These are phyloP conservation scores for Saccharomyces pastorianus DNA, from an alignment of 1,139 yeast species.

Conservation along the genomic window DNA sequence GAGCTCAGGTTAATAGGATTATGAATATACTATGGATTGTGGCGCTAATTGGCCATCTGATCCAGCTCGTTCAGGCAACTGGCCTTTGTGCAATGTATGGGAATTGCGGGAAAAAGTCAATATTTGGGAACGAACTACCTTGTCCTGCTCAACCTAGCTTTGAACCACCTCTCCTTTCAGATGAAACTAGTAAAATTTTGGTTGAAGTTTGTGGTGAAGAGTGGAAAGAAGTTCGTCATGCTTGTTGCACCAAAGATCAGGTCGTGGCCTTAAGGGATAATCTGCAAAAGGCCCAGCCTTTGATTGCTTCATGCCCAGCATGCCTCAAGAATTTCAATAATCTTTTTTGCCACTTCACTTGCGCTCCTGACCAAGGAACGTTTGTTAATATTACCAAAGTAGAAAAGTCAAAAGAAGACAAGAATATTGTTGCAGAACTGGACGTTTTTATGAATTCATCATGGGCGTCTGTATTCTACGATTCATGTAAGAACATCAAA, in stretches of 20 bases:
- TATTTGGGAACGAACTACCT: conserved; percentile 75
- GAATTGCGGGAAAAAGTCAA: conserved; percentile 67
- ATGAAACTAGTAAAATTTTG: conserved; percentile 42
- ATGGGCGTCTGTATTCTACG: conserved; percentile 59
- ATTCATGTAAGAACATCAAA: conserved; percentile 83
- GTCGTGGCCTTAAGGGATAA: conserved; percentile 42
- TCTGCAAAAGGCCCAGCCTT: conserved; percentile 64
- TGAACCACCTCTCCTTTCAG: conserved; percentile 35
- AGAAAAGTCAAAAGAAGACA: conserved; percentile 46
- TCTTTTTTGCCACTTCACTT: conserved; percentile 81
- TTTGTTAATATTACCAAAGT: conserved; percentile 63
- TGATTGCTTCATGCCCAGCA: conserved; percentile 91
- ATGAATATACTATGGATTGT: background rate
- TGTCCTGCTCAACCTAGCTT: conserved; percentile 46
- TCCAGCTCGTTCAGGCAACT: background rate
- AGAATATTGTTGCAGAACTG: conserved; percentile 62
- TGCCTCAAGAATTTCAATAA: conserved; percentile 79
- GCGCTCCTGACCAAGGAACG: conserved; percentile 74
- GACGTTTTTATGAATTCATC: conserved; percentile 52
- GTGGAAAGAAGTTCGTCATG: conserved; percentile 39
- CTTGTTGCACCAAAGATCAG: conserved; percentile 53
- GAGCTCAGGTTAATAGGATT: background rate
- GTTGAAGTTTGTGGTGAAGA: conserved; percentile 62
- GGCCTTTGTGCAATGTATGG: conserved; percentile 31
- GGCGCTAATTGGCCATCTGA: background rate